Evolutionary conservation across 1,284 basidiomycete species (phyloP).

Genomic region (Ceratobasidium sp.): DNA sequence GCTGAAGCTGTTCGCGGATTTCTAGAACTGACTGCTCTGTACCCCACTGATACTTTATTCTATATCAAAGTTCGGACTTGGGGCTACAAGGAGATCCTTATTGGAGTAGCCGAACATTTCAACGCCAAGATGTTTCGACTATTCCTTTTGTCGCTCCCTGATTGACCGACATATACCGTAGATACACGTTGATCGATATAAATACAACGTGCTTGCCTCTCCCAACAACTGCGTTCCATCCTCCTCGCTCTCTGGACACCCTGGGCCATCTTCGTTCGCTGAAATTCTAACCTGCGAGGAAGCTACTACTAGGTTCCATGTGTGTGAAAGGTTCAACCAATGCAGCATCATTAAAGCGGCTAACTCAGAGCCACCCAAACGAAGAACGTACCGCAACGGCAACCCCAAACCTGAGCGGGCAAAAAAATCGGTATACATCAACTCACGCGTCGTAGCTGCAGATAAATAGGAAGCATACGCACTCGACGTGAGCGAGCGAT

Average conservation of each 20-base stretch:
- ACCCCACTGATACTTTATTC: slow-evolving; percentile 72
- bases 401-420: slow-evolving; percentile 60
- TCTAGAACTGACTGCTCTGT: slow-evolving; percentile 69
- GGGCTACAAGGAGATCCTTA: slow-evolving; percentile 88
- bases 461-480: slow-evolving; percentile 69
- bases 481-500: slow-evolving; percentile 53
- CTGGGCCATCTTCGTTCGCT: slow-evolving; percentile 52
- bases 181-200: slow-evolving; percentile 92
- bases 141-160: neutral
- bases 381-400: slow-evolving; percentile 44
- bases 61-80: slow-evolving; percentile 94
- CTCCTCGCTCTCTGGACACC: neutral
- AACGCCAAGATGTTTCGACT: slow-evolving; percentile 58
- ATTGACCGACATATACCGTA: slow-evolving; percentile 46
- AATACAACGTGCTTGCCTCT: slow-evolving; percentile 68
- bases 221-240: slow-evolving; percentile 62
- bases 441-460: slow-evolving; percentile 70
- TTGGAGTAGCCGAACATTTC: slow-evolving; percentile 72
- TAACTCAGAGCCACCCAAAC: slow-evolving; percentile 40
- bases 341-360: slow-evolving; percentile 57
- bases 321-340: slow-evolving; percentile 82
- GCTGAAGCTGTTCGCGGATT: slow-evolving; percentile 70
- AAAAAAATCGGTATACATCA: slow-evolving; percentile 72
- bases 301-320: slow-evolving; percentile 79
- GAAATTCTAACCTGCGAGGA: slow-evolving; percentile 69